Conservation (phyloP, 2,329 filamentous ascomycete genomes). For the Tothia fuscella region DNA sequence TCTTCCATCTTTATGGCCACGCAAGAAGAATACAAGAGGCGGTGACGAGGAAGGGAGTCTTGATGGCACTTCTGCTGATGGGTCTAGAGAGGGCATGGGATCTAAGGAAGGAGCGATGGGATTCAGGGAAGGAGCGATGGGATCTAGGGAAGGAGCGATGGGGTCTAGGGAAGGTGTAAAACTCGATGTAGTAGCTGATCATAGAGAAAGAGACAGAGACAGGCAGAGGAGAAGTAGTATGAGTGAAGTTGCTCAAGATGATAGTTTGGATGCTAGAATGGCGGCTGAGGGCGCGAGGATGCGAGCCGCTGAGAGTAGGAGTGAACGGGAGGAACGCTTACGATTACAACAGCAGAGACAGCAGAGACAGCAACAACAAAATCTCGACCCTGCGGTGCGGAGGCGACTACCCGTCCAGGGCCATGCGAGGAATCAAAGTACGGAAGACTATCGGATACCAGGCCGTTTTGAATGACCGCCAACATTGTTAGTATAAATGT, state of each 20-base stretch:
- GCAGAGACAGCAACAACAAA: no score
- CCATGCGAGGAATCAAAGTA: no score
- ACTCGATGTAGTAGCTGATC: no score
- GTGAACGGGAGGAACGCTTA: no score
- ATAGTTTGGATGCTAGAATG: conserved; percentile 22
- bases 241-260: background rate
- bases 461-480: no score
- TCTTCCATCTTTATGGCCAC: conserved; percentile 69
- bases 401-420: no score
- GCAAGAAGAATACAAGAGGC: conserved; percentile 71
- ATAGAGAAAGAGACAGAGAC: conserved; percentile 1
- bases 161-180: conserved; percentile 13
- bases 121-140: conserved; percentile 14
- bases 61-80: conserved; percentile 23
- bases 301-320: conserved; percentile 23
- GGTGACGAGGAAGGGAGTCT: no score
- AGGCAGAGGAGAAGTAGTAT: background rate
- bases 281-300: conserved; percentile 25
- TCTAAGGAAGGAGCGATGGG: conserved; percentile 12
- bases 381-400: no score
- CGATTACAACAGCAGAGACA: no score
- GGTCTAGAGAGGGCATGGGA: conserved; percentile 25
- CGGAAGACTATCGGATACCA: no score
- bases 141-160: conserved; percentile 12
- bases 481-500: no score